Percentiles rank a stretch among this genome's conserved stretches.
Conservation (phyloP, 768 basidiomycete species). For the Aureoboletus auriporus region DNA sequence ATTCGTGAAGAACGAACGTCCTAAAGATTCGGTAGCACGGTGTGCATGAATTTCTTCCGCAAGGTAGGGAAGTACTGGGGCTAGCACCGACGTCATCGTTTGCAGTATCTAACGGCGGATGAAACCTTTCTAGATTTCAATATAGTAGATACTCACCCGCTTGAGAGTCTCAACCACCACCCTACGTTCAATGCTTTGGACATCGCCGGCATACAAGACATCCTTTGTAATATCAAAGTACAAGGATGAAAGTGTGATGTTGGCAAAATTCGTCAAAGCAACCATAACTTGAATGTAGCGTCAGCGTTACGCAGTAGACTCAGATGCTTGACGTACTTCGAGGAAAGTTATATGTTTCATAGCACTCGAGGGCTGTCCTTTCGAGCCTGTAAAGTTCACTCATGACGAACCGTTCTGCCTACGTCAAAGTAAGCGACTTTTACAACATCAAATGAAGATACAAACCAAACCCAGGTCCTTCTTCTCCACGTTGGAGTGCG, state of each 20-base stretch:
- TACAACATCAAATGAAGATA: not conserved
- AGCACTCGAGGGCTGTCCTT: conserved; percentile 59
- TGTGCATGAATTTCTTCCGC: conserved; percentile 77
- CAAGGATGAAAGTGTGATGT: conserved; percentile 79
- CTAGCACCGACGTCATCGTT: conserved; percentile 66
- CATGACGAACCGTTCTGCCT: conserved; percentile 88
- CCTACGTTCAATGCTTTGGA: conserved; percentile 50
- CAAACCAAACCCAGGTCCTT: conserved; percentile 64
- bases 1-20: conserved; percentile 61
- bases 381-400: conserved; percentile 78
- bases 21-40: conserved; percentile 11
- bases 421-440: conserved; percentile 8
- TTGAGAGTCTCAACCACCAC: conserved; percentile 68
- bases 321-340: conserved; percentile 48
- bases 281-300: conserved; percentile 52
- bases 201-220: conserved; percentile 70
- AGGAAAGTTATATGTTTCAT: conserved; percentile 74
- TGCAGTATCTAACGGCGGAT: conserved; percentile 48
- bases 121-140: not conserved
- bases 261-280: conserved; percentile 72
- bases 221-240: conserved; percentile 95
- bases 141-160: conserved; percentile 42
- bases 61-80: conserved; percentile 86
- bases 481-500: conserved; percentile 11
- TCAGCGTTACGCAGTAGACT: conserved; percentile 1